Conservation (phyloP, 495 filamentous ascomycete genomes). For the Copromyces sp. region DNA sequence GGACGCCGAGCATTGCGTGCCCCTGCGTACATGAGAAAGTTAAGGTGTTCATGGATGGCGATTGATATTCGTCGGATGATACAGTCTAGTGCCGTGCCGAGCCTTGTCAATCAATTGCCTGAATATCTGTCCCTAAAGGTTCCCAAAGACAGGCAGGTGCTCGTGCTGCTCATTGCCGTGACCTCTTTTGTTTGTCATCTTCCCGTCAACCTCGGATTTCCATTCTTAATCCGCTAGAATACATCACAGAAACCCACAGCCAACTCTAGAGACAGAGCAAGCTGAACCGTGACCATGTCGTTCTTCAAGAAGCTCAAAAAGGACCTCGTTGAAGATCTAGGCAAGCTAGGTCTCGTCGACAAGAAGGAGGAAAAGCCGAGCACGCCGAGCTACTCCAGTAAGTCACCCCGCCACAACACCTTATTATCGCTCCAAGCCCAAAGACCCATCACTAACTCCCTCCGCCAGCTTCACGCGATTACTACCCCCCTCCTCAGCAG, state of each 20-base stretch:
- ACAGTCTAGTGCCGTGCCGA: background rate
- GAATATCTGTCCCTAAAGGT: background rate
- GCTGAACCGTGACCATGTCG: conserved; percentile 11
- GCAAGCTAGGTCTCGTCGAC: conserved; percentile 11
- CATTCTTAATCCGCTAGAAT: background rate
- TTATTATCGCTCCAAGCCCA: background rate
- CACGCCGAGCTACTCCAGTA: background rate
- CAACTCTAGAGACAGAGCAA: background rate
- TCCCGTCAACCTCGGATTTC: background rate
- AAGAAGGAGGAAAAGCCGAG: conserved; percentile 11
- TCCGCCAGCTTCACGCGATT: background rate
- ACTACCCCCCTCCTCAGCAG: conserved; percentile 7
- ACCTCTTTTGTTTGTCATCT: background rate
- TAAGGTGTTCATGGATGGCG: background rate
- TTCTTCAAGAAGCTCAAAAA: conserved; percentile 23
- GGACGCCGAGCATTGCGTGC: background rate
- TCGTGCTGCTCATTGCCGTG: background rate
- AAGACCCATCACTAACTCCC: background rate
- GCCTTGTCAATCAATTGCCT: background rate
- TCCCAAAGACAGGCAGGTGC: background rate
- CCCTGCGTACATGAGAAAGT: background rate
- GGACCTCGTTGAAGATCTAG: conserved; percentile 13
- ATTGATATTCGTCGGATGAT: background rate
- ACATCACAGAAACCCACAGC: background rate
- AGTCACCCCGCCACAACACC: background rate